phyloP scores from a whole-genome alignment of 768 basidiomycete genomes.

The Collybia sordida region DNA sequence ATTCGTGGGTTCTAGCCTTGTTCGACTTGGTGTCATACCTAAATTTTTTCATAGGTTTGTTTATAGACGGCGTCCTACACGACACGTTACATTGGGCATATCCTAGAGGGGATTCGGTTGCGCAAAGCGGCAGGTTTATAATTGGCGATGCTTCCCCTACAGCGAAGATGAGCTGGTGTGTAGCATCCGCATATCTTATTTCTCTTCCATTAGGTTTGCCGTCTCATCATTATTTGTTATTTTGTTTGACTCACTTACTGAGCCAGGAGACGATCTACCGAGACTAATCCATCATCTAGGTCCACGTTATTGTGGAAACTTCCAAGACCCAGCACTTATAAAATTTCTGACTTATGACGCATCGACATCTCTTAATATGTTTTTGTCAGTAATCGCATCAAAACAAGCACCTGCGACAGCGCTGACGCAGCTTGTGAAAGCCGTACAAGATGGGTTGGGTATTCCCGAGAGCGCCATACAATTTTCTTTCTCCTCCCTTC shows the following conservation, averaged over 20 bases:
- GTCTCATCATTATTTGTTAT: not conserved
- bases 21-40: not conserved
- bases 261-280: conserved; percentile 64
- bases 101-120: conserved; percentile 46
- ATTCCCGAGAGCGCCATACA: conserved; percentile 35
- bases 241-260: conserved; percentile 6
- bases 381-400: conserved; percentile 50
- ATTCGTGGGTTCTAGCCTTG: conserved; percentile 48
- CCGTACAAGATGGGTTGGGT: conserved; percentile 48
- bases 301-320: conserved; percentile 73
- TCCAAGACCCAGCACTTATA: conserved; percentile 68
- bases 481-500: conserved; percentile 40
- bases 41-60: conserved; percentile 49
- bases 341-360: conserved; percentile 86
- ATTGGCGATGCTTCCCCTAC: conserved; percentile 53
- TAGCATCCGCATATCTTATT: conserved; percentile 65
- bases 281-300: conserved; percentile 81
- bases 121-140: conserved; percentile 40
- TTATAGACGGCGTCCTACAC: conserved; percentile 67
- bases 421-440: conserved; percentile 42
- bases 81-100: conserved; percentile 66
- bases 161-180: conserved; percentile 60
- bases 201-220: conserved; percentile 54
- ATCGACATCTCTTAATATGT: conserved; percentile 81
- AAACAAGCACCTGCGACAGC: conserved; percentile 25